These are phyloP conservation scores for Penicillium sp. DNA, from an alignment of 2,329 filamentous ascomycete genomes.

Conservation along the genomic window DNA sequence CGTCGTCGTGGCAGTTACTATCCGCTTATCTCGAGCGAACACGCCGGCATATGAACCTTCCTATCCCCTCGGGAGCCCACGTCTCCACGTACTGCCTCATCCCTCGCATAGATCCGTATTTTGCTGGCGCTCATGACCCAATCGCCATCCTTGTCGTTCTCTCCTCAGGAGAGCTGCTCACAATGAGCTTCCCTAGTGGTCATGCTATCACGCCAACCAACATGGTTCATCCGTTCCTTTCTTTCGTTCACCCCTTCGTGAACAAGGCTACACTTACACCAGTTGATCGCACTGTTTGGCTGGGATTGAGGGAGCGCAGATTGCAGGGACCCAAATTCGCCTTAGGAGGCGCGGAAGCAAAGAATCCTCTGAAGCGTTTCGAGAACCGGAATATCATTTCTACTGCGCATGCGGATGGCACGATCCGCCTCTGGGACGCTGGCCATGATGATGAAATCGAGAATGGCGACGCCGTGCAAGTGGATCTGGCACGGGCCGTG, in stretches of 20 bases:
- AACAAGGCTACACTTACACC: constrained; percentile 66
- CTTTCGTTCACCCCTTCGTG: constrained; percentile 86
- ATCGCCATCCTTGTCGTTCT: constrained; percentile 76
- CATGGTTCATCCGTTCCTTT: constrained; percentile 80
- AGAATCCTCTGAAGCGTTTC: constrained; percentile 66
- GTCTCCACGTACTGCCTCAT: constrained; percentile 78
- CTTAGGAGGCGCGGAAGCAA: constrained; percentile 70
- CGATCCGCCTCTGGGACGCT: constrained; percentile 85
- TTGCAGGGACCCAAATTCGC: constrained; percentile 72
- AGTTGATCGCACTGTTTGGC: constrained; percentile 75
- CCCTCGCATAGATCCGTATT: constrained; percentile 78
- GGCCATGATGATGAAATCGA: constrained; percentile 92
- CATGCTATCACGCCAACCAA: constrained; percentile 89
- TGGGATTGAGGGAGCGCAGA: constrained; percentile 82
- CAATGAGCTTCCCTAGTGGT: constrained; percentile 86
- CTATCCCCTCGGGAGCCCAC: constrained; percentile 71
- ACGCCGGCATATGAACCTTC: constrained; percentile 66
- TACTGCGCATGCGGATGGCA: constrained; percentile 84
- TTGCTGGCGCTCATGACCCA: constrained; percentile 81
- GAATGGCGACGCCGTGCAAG: constrained; percentile 73
- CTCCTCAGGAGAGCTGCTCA: constrained; percentile 81
- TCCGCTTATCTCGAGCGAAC: constrained; percentile 71
- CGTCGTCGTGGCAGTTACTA: constrained; percentile 81
- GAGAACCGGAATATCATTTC: constrained; percentile 81
- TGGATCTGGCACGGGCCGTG: constrained; percentile 78